phyloP scores from a whole-genome alignment of 768 basidiomycete species.

The Boletellus emodensis region DNA sequence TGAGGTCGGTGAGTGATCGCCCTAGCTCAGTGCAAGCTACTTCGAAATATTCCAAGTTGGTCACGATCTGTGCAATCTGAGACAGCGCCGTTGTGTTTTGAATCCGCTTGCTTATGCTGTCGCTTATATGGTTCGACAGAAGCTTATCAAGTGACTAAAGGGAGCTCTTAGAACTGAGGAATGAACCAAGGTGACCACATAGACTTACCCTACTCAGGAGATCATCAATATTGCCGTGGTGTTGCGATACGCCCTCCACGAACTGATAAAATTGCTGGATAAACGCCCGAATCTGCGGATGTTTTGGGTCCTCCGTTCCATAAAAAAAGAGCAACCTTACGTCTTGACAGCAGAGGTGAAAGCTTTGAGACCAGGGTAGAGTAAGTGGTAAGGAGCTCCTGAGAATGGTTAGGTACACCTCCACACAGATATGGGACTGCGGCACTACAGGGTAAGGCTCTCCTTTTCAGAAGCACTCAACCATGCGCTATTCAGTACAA shows the following conservation, averaged over 20 bases:
- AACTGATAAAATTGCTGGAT: conserved; percentile 96
- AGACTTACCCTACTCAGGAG: conserved; percentile 73
- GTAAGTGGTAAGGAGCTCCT: conserved; percentile 64
- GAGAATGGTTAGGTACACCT: conserved; percentile 3
- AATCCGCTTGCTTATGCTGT: conserved; percentile 71
- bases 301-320: background rate
- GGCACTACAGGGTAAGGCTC: conserved; percentile 48
- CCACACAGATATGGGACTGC: background rate
- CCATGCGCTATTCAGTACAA: conserved; percentile 81
- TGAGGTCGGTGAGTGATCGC: conserved; percentile 74
- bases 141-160: conserved; percentile 81
- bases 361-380: conserved; percentile 94
- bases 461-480: conserved; percentile 63
- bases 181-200: background rate
- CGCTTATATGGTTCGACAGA: conserved; percentile 70
- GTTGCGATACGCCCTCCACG: conserved; percentile 90
- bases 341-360: conserved; percentile 91
- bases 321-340: conserved; percentile 35
- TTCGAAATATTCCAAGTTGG: conserved; percentile 91
- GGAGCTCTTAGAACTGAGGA: conserved; percentile 2
- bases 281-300: conserved; percentile 70
- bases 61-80: conserved; percentile 89
- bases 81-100: conserved; percentile 73
- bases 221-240: conserved; percentile 89
- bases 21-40: conserved; percentile 82